Conservation (phyloP, 306 rosid species). For the Cucumis melo region DNA sequence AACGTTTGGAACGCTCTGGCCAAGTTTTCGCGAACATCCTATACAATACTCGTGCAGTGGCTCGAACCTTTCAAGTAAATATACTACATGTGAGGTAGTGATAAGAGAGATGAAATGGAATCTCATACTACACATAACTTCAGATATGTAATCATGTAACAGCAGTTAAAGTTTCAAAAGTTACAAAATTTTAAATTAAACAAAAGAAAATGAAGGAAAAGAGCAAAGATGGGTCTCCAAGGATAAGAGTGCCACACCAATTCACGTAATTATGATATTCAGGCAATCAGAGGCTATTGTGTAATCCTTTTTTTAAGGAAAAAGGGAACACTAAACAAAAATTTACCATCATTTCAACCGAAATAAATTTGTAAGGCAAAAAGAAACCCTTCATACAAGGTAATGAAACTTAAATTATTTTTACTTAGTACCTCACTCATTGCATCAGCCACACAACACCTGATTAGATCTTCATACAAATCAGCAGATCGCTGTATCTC, state of each 20-base stretch:
- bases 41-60: conserved; percentile 93
- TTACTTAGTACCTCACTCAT: conserved; percentile 82
- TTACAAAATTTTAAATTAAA: not conserved
- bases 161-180: not conserved
- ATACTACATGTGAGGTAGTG: conserved; percentile 1
- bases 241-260: not conserved
- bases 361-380: not conserved
- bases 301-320: not conserved
- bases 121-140: not conserved
- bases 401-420: not conserved
- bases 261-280: not conserved
- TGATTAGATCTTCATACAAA: conserved; percentile 77
- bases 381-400: not conserved
- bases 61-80: conserved; percentile 64
- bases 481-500: conserved; percentile 87
- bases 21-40: conserved; percentile 96
- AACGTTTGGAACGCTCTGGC: conserved; percentile 84
- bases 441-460: conserved; percentile 93
- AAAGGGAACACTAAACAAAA: not conserved
- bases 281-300: not conserved
- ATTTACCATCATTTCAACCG: not conserved
- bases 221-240: not conserved
- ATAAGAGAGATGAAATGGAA: not conserved
- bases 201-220: not conserved
- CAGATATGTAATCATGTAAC: not conserved